Base-by-base conservation (phyloP, 371 early-diverging fungal species). In the Funneliformis caledonium region DNA sequence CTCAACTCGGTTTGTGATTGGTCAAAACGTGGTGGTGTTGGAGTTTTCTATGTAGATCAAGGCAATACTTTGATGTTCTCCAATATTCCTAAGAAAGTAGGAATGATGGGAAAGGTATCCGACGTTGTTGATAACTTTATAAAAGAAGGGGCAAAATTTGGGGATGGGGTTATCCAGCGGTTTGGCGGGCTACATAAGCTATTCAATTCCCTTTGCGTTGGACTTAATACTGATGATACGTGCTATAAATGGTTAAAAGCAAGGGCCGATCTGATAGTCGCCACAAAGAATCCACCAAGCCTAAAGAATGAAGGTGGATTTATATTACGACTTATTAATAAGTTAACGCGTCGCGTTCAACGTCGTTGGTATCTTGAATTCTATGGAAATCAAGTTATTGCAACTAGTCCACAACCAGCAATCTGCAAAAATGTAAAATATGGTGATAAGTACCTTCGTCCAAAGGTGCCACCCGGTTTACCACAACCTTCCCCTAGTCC, bases 41-140 rank as follows among this genome's bases (percentile, higher is more conserved):
- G 85, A 10, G 84, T 77, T 62, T 80, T 22, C 72, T 86, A 83
- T 80, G 85, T 84, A 37, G 87, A 82, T 78, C 88, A 87, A 80
- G 70, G 82, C 26, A 85, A 80, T 56, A 87, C 87, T 61, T 72
- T 85, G 4, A 86, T 83, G 60, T 82, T 11, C 74, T 82, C 50
- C 69, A 79, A 1, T 50, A 77, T 26, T 84, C 85, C 31, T 74
- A 80, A 50, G 10, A 82, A 86, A 7, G 86, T 87, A 14, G 95
- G 95, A n/a, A 93, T 92, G 92, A 94, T 96, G 87, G 91, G 91
- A n/a, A 86, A 89, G 45, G 92, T 97, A 12, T 88, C 91, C 9
- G 91, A 92, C 72, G 93, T 96, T 77, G 96, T 95, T 11, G 91
- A 92, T 52, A 89, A 91, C 82, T 96, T 96, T 82, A 86, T 97